These are phyloP conservation scores for Whalleya microplaca DNA, from an alignment of 2,329 filamentous ascomycete species.

Conservation along the genomic window DNA sequence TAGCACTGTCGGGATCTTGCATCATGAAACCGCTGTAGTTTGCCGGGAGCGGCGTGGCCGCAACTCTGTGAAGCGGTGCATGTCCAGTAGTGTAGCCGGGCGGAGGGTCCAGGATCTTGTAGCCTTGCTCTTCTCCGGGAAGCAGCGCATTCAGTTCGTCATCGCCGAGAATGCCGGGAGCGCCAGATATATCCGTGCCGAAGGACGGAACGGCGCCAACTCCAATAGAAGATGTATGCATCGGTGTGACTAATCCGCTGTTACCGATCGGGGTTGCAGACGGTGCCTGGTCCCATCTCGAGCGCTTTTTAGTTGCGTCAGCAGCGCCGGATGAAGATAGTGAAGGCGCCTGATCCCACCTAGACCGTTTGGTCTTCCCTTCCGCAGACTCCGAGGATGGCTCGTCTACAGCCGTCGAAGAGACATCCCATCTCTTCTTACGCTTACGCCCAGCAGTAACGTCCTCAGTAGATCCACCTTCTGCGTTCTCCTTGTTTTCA, in stretches of 20 bases:
- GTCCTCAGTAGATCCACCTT: slow-evolving; percentile 69
- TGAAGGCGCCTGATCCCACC: slow-evolving; percentile 84
- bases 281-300: slow-evolving; percentile 91
- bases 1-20: slow-evolving; percentile 87
- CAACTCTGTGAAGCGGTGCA: slow-evolving; percentile 74
- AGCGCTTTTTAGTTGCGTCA: slow-evolving; percentile 73
- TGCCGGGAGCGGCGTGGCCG: slow-evolving; percentile 73
- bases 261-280: slow-evolving; percentile 76
- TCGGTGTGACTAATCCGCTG: slow-evolving; percentile 76
- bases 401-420: slow-evolving; percentile 58
- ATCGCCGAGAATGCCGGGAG: slow-evolving; percentile 84
- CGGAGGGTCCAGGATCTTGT: slow-evolving; percentile 87
- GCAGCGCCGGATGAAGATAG: slow-evolving; percentile 51
- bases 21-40: slow-evolving; percentile 85
- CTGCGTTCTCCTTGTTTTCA: slow-evolving; percentile 72
- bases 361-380: slow-evolving; percentile 72
- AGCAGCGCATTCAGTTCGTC: slow-evolving; percentile 93
- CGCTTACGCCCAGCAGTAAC: slow-evolving; percentile 72
- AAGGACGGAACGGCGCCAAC: slow-evolving; percentile 63
- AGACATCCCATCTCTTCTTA: slow-evolving; percentile 94
- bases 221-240: slow-evolving; percentile 69
- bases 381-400: slow-evolving; percentile 54
- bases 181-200: slow-evolving; percentile 77
- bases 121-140: slow-evolving; percentile 85
- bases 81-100: slow-evolving; percentile 88